Evolutionary conservation across 169 alveolate genomes (phyloP), one percentile per base, ranked within the genome.

Genomic region (Eimeria praecox): DNA sequence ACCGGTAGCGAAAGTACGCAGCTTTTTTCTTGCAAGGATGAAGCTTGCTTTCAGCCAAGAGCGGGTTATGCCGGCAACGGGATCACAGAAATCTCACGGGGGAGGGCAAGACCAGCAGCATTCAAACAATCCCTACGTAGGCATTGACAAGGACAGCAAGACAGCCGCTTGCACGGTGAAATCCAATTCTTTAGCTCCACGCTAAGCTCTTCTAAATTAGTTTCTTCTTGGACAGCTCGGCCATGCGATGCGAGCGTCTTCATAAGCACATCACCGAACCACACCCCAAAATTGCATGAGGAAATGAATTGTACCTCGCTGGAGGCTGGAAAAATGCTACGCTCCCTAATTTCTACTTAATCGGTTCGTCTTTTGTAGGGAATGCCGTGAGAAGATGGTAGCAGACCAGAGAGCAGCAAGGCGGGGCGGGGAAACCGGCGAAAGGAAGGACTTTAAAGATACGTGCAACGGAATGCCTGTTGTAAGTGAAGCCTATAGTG

Each of bases 341-440:
- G 82, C 1, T 49, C 18, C 52, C 82, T 38, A 35, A 35, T 71
- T 71, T 71, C 82, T 71, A 71, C 52, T 22, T 35, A 33, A 14
- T 46, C 82, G 33, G 49, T 3, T 71, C 52, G 10, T 30, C 52
- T 24, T 71, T 22, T 66, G 46, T 33, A 33, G 30, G 52, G 82
- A 71, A 27, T 71, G 30, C 78, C 52, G 40, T 35, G 78, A 30
- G 22, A 33, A 33, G 52, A 71, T 38, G 82, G 33, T 49, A 71
- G 49, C 82, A 16, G 52, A 71, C 82, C 82, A 71, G 64, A 78
- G 56, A 46, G 44, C 40, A 42, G 64, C 88, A 46, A 33, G 82
- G 66, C 88, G 88, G 88, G 88, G 88, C 42, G 66, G 88, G 88
- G 12, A 78, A 27, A 46, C 88, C 33, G 44, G 62, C 54, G 42